These are phyloP conservation scores for Adansonia digitata DNA, from an alignment of 345 rosid genomes.

Conservation along the genomic window DNA sequence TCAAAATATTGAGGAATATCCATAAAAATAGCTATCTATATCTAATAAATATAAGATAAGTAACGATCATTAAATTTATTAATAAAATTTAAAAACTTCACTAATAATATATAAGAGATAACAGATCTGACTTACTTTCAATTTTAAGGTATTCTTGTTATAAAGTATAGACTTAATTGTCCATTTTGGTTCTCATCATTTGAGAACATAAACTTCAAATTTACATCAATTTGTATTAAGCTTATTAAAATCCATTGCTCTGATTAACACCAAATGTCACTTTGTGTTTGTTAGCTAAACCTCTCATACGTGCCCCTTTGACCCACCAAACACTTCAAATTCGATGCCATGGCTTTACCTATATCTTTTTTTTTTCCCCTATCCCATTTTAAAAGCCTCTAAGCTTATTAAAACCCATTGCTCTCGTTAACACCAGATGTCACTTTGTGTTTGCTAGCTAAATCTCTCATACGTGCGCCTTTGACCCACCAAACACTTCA, in stretches of 20 bases:
- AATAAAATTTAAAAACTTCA: too few species aligned
- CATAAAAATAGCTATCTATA: too few species aligned
- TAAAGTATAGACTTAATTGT: neutral
- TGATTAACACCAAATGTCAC: neutral
- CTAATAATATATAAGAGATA: neutral
- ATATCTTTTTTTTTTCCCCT: neutral
- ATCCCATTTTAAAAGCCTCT: too few species aligned
- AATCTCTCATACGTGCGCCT: conserved; percentile 19
- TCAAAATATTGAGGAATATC: too few species aligned
- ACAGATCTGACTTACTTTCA: neutral
- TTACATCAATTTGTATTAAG: neutral
- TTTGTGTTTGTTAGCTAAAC: neutral
- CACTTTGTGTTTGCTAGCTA: neutral
- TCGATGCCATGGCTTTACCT: conserved; percentile 24
- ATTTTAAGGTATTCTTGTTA: neutral
- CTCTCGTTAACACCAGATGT: neutral
- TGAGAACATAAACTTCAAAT: neutral
- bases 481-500: conserved; percentile 27
- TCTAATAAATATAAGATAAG: too few species aligned
- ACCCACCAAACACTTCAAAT: conserved; percentile 24
- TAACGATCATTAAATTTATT: too few species aligned
- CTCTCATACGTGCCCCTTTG: conserved; percentile 25
- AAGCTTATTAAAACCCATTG: neutral
- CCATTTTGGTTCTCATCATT: neutral
- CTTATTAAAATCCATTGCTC: neutral